Percentiles rank a stretch among this genome's conserved stretches.
Evolutionary conservation across 1,284 basidiomycete species (phyloP).

Genomic region (Schizophyllum amplum): DNA sequence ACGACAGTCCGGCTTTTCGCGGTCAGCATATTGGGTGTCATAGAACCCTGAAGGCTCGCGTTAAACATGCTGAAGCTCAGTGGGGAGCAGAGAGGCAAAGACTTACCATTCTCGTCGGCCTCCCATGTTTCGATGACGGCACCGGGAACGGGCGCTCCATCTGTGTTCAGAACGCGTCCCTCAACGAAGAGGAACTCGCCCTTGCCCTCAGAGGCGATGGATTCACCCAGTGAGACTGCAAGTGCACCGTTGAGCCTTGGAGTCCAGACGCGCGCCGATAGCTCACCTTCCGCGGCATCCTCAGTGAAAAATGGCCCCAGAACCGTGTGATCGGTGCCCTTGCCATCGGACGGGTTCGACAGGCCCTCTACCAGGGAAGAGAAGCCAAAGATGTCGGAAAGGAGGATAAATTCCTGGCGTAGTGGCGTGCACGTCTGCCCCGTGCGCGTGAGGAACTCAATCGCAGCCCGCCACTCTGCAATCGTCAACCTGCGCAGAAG

Average conservation of each 20-base stretch:
- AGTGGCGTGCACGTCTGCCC: conserved; percentile 68
- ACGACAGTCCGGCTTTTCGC: conserved; percentile 66
- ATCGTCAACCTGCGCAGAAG: conserved; percentile 31
- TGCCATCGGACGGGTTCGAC: conserved; percentile 50
- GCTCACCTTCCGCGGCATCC: conserved; percentile 61
- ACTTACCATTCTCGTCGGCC: conserved; percentile 47
- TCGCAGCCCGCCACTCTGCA: conserved; percentile 37
- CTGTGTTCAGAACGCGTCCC: conserved; percentile 56
- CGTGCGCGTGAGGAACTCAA: conserved; percentile 50
- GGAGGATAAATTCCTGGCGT: conserved; percentile 76
- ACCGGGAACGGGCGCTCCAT: conserved; percentile 59
- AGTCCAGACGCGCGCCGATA: neutral
- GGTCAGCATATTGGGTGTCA: conserved; percentile 51
- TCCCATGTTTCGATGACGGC: conserved; percentile 83
- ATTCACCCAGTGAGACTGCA: conserved; percentile 48
- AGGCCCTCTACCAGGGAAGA: conserved; percentile 72
- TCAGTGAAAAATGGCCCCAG: neutral
- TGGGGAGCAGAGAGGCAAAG: no score
- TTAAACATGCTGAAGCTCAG: no score
- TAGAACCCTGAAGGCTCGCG: conserved; percentile 34
- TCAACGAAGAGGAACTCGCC: conserved; percentile 78
- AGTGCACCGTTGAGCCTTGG: neutral
- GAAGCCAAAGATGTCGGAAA: conserved; percentile 74
- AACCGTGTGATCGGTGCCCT: conserved; percentile 21
- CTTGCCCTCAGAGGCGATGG: conserved; percentile 75